Conservation (phyloP, 1,284 basidiomycete species). For the Heliocybe sulcata region DNA sequence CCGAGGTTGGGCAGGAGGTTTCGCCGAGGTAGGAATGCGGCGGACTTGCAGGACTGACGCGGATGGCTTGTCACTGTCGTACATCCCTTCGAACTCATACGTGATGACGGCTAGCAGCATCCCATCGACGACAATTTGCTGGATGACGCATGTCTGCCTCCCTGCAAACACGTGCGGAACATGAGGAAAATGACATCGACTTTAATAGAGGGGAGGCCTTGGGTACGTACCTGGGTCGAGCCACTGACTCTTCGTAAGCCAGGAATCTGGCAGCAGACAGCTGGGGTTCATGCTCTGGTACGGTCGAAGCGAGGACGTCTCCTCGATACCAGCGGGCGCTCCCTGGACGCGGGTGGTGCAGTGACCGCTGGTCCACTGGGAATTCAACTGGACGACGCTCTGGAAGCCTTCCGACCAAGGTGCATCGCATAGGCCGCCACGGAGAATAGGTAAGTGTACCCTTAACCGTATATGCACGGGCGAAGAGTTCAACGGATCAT, state of each 20-base stretch:
- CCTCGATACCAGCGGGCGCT: conserved; percentile 39
- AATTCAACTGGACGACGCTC: conserved; percentile 46
- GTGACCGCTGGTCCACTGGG: conserved; percentile 43
- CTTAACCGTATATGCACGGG: conserved; percentile 36
- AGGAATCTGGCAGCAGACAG: conserved; percentile 51
- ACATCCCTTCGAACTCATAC: conserved; percentile 55
- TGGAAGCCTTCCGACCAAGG: conserved; percentile 54
- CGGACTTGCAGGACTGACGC: conserved; percentile 51
- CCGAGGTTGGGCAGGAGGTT: conserved; percentile 15
- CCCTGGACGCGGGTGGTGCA: conserved; percentile 55
- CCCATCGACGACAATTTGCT: conserved; percentile 61
- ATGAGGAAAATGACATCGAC: conserved; percentile 7
- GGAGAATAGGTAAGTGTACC: conserved; percentile 31
- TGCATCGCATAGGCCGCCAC: conserved; percentile 37
- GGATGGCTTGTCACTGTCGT: conserved; percentile 40
- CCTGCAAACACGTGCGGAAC: conserved; percentile 24
- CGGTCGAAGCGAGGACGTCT: conserved; percentile 40
- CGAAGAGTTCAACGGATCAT: conserved; percentile 13
- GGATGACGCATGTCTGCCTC: conserved; percentile 46
- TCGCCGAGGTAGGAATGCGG: conserved; percentile 19
- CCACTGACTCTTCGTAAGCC: conserved; percentile 55
- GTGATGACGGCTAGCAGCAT: conserved; percentile 52
- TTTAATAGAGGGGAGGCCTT: conserved; percentile 6
- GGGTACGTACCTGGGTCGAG: conserved; percentile 33
- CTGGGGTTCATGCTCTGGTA: conserved; percentile 14